Evolutionary conservation across 192 early-diverging fungal species (phyloP).

Genomic region (Pilaira anomala): DNA sequence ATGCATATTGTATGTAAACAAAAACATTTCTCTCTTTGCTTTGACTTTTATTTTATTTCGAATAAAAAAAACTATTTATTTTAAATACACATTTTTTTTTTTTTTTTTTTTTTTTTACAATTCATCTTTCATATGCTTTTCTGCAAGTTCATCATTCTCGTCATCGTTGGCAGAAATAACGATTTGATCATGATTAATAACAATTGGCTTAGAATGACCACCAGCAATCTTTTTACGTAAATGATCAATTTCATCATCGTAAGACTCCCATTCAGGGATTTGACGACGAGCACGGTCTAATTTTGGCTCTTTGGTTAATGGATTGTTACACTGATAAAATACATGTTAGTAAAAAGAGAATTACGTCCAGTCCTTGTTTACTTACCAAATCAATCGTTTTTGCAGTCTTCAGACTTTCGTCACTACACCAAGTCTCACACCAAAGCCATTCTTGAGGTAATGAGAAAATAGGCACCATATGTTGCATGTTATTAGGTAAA

Average conservation of each 20-base stretch:
- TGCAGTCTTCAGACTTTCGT: conserved; percentile 75
- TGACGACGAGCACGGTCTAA: conserved; percentile 87
- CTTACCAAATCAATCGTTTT: conserved; percentile 96
- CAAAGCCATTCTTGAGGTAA: conserved; percentile 98
- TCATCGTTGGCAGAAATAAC: no score
- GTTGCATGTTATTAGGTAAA: conserved; percentile 95
- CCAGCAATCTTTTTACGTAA: conserved; percentile 5
- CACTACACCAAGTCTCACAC: conserved; percentile 99
- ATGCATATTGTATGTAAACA: no score
- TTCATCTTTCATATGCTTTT: no score
- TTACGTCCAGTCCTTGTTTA: neutral
- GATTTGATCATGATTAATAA: no score
- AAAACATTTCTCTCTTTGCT: no score
- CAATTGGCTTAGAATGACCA: no score
- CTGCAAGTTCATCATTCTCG: no score
- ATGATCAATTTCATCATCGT: conserved; percentile 64
- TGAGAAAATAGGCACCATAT: conserved; percentile 86
- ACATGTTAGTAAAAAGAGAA: neutral
- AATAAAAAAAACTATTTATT: no score
- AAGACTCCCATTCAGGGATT: conserved; percentile 90
- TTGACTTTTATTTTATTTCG: no score
- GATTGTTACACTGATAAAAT: conserved; percentile 87
- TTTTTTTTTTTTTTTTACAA: no score
- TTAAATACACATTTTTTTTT: no score
- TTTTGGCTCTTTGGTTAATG: conserved; percentile 98